phyloP scores from a whole-genome alignment of 1,139 yeast species.

The Taiozyma sp. region DNA sequence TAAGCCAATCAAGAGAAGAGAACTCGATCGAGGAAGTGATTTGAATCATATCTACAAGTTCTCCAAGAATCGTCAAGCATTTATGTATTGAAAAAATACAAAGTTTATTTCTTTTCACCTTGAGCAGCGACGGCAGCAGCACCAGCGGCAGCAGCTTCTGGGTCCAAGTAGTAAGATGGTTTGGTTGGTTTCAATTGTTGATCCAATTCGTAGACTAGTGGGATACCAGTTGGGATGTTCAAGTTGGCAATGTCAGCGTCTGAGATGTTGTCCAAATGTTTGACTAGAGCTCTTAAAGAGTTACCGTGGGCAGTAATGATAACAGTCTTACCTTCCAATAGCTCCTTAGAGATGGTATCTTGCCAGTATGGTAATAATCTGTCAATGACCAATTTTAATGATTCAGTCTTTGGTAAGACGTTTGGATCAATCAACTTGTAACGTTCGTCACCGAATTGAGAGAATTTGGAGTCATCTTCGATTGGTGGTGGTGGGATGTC shows the following conservation, averaged over 20 bases:
- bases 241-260: conserved; percentile 90
- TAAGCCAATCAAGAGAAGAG: too few species aligned
- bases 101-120: conserved; percentile 57
- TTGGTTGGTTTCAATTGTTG: conserved; percentile 82
- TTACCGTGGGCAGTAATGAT: conserved; percentile 97
- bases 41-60: neutral
- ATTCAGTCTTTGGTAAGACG: conserved; percentile 91
- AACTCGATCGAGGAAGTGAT: too few species aligned
- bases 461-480: conserved; percentile 71
- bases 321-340: conserved; percentile 85
- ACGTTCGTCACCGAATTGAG: conserved; percentile 84
- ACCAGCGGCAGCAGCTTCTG: conserved; percentile 99
- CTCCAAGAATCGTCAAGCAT: neutral
- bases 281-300: conserved; percentile 95
- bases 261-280: conserved; percentile 92
- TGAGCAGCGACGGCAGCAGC: conserved; percentile 99
- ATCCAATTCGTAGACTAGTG: conserved; percentile 96
- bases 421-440: conserved; percentile 79
- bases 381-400: conserved; percentile 91
- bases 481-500: conserved; percentile 96
- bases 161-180: conserved; percentile 96
- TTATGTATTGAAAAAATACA: neutral
- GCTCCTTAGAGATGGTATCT: conserved; percentile 83
- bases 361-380: conserved; percentile 98
- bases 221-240: conserved; percentile 98